A percentile compares a stretch with the other conserved stretches of the same genome.
phyloP scores from a whole-genome alignment of 2,329 filamentous ascomycete genomes.

The Penicillium sp. region DNA sequence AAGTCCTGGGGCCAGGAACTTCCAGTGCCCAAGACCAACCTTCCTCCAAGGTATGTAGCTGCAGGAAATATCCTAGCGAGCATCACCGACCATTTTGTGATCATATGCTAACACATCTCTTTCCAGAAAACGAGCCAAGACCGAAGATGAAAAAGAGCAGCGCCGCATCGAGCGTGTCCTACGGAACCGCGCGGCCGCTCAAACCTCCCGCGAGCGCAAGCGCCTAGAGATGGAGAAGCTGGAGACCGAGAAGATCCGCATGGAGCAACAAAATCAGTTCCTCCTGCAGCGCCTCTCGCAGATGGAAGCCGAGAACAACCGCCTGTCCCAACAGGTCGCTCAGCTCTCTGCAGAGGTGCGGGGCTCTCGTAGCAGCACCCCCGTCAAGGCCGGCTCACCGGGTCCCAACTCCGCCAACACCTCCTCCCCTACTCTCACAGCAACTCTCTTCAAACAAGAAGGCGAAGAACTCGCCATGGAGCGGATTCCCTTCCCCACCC shows the following conservation, averaged over 20 bases:
- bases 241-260: slow-evolving; percentile 62
- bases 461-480: slow-evolving; percentile 44
- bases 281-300: slow-evolving; percentile 65
- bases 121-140: slow-evolving; percentile 90
- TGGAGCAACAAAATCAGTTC: slow-evolving; percentile 72
- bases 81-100: not conserved
- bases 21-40: slow-evolving; percentile 92
- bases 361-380: slow-evolving; percentile 42
- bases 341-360: slow-evolving; percentile 51
- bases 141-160: slow-evolving; percentile 98
- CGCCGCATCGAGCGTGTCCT: slow-evolving; percentile 95
- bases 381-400: slow-evolving; percentile 37
- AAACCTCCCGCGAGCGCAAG: slow-evolving; percentile 95
- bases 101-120: not conserved
- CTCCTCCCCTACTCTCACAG: slow-evolving; percentile 42
- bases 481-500: slow-evolving; percentile 43
- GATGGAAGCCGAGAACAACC: slow-evolving; percentile 58
- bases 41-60: slow-evolving; percentile 74
- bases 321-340: slow-evolving; percentile 52
- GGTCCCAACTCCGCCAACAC: slow-evolving; percentile 21
- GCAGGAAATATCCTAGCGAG: not conserved
- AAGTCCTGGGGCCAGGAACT: slow-evolving; percentile 99
- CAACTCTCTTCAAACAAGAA: slow-evolving; percentile 48
- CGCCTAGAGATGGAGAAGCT: slow-evolving; percentile 85
- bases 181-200: slow-evolving; percentile 90